Conservation (phyloP, 257 asterid species). For the Leonotis leonurus region DNA sequence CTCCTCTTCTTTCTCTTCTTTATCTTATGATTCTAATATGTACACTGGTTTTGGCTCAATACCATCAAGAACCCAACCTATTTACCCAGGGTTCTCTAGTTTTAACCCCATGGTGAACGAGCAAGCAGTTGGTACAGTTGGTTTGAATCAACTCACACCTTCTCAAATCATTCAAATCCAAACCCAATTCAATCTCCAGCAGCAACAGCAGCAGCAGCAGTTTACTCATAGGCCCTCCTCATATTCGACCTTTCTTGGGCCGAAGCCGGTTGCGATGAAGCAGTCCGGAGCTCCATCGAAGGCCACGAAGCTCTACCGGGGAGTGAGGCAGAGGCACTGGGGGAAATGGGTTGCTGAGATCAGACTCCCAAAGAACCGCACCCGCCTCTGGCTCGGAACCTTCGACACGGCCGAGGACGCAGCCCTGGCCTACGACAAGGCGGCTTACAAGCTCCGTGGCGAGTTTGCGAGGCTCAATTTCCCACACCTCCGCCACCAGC, state of each 20-base stretch:
- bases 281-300: conserved; percentile 39
- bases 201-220: conserved; percentile 38
- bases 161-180: conserved; percentile 68
- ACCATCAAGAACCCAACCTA: conserved; percentile 49
- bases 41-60: conserved; percentile 29
- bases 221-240: conserved; percentile 15
- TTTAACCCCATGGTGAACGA: conserved; percentile 34
- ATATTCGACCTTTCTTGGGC: conserved; percentile 37
- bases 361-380: conserved; percentile 79
- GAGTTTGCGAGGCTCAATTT: conserved; percentile 79
- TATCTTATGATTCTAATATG: conserved; percentile 30
- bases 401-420: conserved; percentile 89
- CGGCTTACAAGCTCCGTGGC: conserved; percentile 83
- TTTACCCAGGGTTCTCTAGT: conserved; percentile 46
- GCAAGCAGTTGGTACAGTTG: conserved; percentile 36
- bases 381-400: conserved; percentile 91
- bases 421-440: conserved; percentile 76
- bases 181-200: conserved; percentile 54
- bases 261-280: conserved; percentile 59
- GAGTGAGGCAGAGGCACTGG: conserved; percentile 91
- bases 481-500: conserved; percentile 60
- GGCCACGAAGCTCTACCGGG: conserved; percentile 70
- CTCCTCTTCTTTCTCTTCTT: conserved; percentile 23
- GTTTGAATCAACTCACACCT: conserved; percentile 52
- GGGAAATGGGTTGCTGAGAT: conserved; percentile 98